These are phyloP conservation scores for Planoprotostelium fungivorum DNA, from an alignment of 78 protist genomes.

Conservation along the genomic window DNA sequence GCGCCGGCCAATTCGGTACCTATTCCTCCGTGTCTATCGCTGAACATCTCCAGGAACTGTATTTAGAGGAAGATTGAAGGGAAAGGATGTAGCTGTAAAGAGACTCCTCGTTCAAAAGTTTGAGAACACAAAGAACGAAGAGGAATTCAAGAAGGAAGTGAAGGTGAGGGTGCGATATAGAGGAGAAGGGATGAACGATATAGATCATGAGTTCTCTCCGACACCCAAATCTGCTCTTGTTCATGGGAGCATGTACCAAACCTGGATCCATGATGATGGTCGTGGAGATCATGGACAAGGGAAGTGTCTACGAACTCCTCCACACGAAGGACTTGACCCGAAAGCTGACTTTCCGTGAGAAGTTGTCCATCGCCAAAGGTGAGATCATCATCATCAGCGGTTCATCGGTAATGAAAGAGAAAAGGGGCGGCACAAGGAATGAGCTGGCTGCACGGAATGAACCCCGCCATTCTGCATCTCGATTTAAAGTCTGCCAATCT, in stretches of 20 bases:
- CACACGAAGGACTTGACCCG: slow-evolving; percentile 18
- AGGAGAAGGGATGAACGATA: too few species aligned
- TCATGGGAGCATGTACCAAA: slow-evolving; percentile 58
- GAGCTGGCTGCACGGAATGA: slow-evolving; percentile 51
- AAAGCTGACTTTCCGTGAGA: background rate
- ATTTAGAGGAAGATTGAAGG: background rate
- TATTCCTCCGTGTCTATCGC: background rate
- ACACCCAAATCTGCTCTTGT: slow-evolving; percentile 37
- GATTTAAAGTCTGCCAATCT: slow-evolving; percentile 64
- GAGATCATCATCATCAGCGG: background rate
- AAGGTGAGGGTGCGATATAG: background rate
- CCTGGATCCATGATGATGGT: slow-evolving; percentile 49
- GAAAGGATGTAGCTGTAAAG: background rate
- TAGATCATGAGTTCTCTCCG: slow-evolving; percentile 41
- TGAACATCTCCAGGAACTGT: background rate
- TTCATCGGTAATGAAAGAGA: background rate
- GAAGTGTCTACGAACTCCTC: slow-evolving; percentile 40
- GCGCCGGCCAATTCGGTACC: background rate
- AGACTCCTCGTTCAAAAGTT: background rate
- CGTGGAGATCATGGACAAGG: slow-evolving; percentile 60
- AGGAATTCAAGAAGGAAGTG: background rate
- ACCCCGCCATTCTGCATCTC: slow-evolving; percentile 56
- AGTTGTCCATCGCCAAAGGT: background rate
- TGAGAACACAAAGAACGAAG: background rate
- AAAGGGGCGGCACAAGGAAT: slow-evolving; percentile 42